Conservation (phyloP, 2,329 filamentous ascomycete genomes). For the Colletotrichum cereale region DNA sequence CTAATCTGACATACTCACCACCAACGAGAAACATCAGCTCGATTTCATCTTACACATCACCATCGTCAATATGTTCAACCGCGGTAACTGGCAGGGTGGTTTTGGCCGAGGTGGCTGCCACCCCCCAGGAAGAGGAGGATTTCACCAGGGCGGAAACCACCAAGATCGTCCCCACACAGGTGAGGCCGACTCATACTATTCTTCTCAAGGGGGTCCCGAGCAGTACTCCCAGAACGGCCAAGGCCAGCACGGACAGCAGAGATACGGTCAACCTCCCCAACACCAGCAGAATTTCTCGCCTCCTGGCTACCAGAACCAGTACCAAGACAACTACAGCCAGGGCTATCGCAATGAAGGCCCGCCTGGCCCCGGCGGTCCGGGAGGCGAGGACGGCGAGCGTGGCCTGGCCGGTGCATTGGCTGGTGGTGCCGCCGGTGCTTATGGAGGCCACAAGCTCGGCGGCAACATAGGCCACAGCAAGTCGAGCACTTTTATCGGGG, state of each 20-base stretch:
- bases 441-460: conserved; percentile 56
- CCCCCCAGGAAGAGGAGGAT: conserved; percentile 1
- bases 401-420: conserved; percentile 56
- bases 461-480: conserved; percentile 54
- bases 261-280: conserved; percentile 32
- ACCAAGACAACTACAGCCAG: conserved; percentile 21
- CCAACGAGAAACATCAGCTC: not conserved
- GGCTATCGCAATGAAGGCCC: conserved; percentile 36
- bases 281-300: conserved; percentile 33
- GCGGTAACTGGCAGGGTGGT: conserved; percentile 23
- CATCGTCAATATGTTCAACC: conserved; percentile 31
- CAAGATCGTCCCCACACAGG: conserved; percentile 18
- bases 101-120: conserved; percentile 20
- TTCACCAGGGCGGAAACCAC: conserved; percentile 21
- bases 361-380: conserved; percentile 38
- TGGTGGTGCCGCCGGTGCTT: conserved; percentile 55
- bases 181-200: conserved; percentile 35
- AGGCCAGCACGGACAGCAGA: conserved; percentile 19
- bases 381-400: conserved; percentile 53
- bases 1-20: conserved; percentile 6
- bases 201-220: conserved; percentile 10
- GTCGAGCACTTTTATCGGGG: conserved; percentile 53
- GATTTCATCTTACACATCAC: not conserved
- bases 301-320: conserved; percentile 32
- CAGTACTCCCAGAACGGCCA: conserved; percentile 9